These are phyloP conservation scores for Erythrophleum fordii DNA, from an alignment of 306 rosid genomes.

Conservation along the genomic window DNA sequence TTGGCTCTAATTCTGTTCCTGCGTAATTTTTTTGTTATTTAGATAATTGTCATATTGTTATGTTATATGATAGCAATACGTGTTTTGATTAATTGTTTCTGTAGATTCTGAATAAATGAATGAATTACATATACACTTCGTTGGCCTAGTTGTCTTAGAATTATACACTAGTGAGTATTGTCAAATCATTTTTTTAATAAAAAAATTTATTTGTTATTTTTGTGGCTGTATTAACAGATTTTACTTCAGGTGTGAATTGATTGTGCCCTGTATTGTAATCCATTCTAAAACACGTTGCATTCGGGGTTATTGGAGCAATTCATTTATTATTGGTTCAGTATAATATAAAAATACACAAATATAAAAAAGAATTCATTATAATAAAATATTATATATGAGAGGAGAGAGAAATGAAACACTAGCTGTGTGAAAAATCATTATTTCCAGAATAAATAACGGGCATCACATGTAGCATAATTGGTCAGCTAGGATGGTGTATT, in stretches of 20 bases:
- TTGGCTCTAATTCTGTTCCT: constrained; percentile 18
- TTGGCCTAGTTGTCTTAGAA: background rate
- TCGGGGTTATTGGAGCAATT: background rate
- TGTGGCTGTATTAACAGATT: background rate
- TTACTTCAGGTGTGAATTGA: background rate
- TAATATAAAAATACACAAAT: background rate
- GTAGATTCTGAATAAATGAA: constrained; percentile 39
- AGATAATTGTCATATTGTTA: constrained; percentile 23
- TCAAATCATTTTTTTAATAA: background rate
- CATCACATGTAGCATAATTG: no score
- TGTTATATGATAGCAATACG: constrained; percentile 26
- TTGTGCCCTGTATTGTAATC: background rate
- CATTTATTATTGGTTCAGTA: background rate
- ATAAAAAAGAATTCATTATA: background rate
- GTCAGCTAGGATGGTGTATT: no score
- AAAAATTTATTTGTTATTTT: background rate
- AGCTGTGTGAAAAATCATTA: no score
- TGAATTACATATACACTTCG: constrained; percentile 7
- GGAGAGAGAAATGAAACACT: no score
- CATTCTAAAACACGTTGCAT: no score
- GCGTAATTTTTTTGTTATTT: background rate
- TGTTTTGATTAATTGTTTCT: constrained; percentile 5
- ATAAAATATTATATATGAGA: background rate
- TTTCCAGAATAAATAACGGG: no score
- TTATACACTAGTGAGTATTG: background rate